Evolutionary conservation across 495 filamentous ascomycete genomes (phyloP), one percentile per base, ranked within the genome.

Genomic region (Neurospora pannonica): DNA sequence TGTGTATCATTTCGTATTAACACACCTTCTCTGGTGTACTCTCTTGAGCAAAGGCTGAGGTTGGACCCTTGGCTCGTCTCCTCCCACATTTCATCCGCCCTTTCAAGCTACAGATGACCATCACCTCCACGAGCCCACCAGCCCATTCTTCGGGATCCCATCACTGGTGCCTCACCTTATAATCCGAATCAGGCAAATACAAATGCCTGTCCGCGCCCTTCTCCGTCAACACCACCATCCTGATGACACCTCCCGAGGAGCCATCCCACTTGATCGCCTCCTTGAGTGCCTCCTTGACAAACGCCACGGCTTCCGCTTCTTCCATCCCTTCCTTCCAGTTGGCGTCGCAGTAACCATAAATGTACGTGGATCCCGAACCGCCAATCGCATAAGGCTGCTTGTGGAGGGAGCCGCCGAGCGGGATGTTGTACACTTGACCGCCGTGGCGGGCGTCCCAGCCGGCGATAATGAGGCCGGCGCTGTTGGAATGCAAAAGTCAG

Each of bases 191-290:
- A 70, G 94, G 94, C 80, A 97, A 85, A 82, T 97, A 97, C 77
- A 97, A 83, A 83, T 97, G 94, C 82, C 94, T 89, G 82, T 92
- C 88, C 5, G 94, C 94, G n/a, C 94, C 94, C 81, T 92, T 87
- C 80, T 85, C 84, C 72, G 96, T 99, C 85, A 99, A 83, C 71
- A 99, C 96, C 71, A 98, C 97, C 92, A 99, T 90, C 75, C 96
- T 90, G 80, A 99, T 99, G 69, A 99, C 96, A 82, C 97, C 96
- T 72, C 96, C 96, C 13, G 97, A 98, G 86, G 95, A 97, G 60
- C 96, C 95, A 82, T 99, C 96, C 96, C 96, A 98, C 84, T 97
- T 97, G 87, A 99, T 97, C 17, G 96, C 96, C 85, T 99, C 95
- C 78, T 89, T 87, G 81, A 99, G 84, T 13, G 96, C 89, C 48